phyloP scores from a whole-genome alignment of 257 asterid species.

The Penstemon davidsonii region DNA sequence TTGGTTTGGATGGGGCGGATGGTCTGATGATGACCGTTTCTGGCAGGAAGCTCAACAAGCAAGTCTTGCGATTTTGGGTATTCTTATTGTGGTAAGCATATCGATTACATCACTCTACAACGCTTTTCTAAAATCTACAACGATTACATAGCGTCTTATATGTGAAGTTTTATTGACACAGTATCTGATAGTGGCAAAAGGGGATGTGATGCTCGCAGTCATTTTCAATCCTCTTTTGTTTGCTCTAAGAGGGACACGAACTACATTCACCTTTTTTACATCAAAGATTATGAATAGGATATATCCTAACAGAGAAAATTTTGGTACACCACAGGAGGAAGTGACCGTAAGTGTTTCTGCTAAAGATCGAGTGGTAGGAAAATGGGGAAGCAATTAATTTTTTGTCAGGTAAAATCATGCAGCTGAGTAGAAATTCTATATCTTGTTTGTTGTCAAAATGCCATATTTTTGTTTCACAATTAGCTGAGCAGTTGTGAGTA shows the following conservation, averaged over 20 bases:
- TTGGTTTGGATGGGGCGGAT: slow-evolving; percentile 82
- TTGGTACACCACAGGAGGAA: slow-evolving; percentile 41
- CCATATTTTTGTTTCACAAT: slow-evolving; percentile 1
- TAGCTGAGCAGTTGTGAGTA: slow-evolving; percentile 3
- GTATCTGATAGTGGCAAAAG: slow-evolving; percentile 76
- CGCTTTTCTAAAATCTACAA: not conserved
- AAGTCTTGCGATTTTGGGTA: slow-evolving; percentile 68
- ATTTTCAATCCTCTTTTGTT: slow-evolving; percentile 78
- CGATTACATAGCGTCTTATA: slow-evolving; percentile 13
- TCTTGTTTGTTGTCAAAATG: slow-evolving; percentile 3
- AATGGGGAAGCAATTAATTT: slow-evolving; percentile 78
- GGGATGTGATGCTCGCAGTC: slow-evolving; percentile 75
- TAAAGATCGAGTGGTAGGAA: slow-evolving; percentile 66
- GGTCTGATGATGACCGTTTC: slow-evolving; percentile 76
- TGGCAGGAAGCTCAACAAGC: slow-evolving; percentile 96
- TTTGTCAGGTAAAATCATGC: slow-evolving; percentile 25
- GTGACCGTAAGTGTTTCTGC: slow-evolving; percentile 57
- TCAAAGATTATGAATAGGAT: slow-evolving; percentile 44
- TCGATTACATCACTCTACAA: not conserved
- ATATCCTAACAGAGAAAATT: slow-evolving; percentile 30
- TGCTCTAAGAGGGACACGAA: slow-evolving; percentile 71
- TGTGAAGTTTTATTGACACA: slow-evolving; percentile 31
- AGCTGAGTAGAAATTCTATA: not conserved
- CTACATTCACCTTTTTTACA: slow-evolving; percentile 45
- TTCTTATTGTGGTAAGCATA: slow-evolving; percentile 58